A percentile compares a stretch with the other conserved stretches of the same genome.
Conservation (phyloP, 2,329 filamentous ascomycete species). For the Ascochyta viciae-villosae region DNA sequence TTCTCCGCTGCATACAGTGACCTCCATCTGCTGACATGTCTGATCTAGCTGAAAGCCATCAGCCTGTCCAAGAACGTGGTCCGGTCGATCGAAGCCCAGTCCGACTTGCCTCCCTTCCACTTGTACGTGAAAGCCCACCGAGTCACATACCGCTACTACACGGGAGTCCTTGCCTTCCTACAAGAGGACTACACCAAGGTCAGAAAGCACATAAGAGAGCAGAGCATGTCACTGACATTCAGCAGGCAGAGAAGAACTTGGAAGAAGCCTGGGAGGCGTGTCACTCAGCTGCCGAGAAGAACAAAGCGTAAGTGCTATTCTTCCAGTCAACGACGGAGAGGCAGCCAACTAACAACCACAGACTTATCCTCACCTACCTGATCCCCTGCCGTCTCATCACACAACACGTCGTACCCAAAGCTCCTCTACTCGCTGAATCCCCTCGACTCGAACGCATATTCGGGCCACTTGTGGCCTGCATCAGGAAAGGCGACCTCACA, state of each 20-base stretch:
- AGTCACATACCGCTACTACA: slow-evolving; percentile 96
- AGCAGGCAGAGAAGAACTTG: slow-evolving; percentile 60
- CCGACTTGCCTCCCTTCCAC: slow-evolving; percentile 81
- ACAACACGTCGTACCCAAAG: slow-evolving; percentile 80
- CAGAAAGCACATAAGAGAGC: slow-evolving; percentile 19
- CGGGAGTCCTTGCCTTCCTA: slow-evolving; percentile 90
- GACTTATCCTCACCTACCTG: slow-evolving; percentile 90
- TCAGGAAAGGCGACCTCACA: slow-evolving; percentile 80
- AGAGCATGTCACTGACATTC: slow-evolving; percentile 21
- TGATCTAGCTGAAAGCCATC: slow-evolving; percentile 74
- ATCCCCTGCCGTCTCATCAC: slow-evolving; percentile 93
- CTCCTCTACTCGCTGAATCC: slow-evolving; percentile 73
- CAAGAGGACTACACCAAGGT: slow-evolving; percentile 91
- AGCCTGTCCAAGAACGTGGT: slow-evolving; percentile 90
- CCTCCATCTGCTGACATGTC: slow-evolving; percentile 5
- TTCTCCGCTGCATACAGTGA: not conserved
- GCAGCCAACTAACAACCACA: slow-evolving; percentile 46
- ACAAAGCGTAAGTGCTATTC: slow-evolving; percentile 73
- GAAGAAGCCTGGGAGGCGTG: slow-evolving; percentile 84
- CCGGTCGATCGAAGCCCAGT: slow-evolving; percentile 76
- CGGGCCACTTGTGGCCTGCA: slow-evolving; percentile 76
- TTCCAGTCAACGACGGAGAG: not conserved
- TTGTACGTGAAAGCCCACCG: slow-evolving; percentile 88
- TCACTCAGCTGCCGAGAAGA: slow-evolving; percentile 72
- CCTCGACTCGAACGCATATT: slow-evolving; percentile 81